Evolutionary conservation across 2,329 filamentous ascomycete species (phyloP), one percentile per base, ranked within the genome.

Genomic region (Berkeleyomyces rouxiae): DNA sequence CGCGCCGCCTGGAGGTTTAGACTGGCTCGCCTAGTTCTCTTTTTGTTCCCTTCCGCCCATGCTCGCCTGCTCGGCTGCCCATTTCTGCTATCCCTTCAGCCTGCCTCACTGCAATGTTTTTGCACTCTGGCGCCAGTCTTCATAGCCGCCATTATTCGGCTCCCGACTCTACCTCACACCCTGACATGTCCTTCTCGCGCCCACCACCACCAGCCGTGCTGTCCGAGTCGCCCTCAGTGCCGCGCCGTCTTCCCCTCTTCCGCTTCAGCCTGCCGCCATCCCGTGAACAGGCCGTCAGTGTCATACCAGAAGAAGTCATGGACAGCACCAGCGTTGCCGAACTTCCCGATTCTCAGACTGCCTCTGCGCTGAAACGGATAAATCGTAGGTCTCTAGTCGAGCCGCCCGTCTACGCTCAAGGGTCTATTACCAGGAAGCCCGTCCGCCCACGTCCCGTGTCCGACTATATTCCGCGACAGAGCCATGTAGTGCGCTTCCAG

Each of bases 101-200:
- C n/a, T 47, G 16, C 51, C 36, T 51, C 37, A 60, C 46, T 63
- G 61, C 59, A 66, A 83, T 84, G 81, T 81, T 83, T 68, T 72
- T 83, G 42, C 81, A 83, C 68, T 75, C 79, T 16, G 81, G 79
- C 55, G 81, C 81, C 59, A 79, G 80, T 71, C 74, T 83, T 23
- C 80, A 83, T 68, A 81, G 80, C 70, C 81, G 83, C 69, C 80
- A 83, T 69, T 83, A 79, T 67, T 13, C 44, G 40, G 39, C 53
- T 44, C 31, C 62, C 16, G 37, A 63, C 16, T 53, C 47, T 31
- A 23, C 33, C 16, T 40, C 47, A 7, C 39, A 37, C 7, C 40
- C 47, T 6, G 47, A 43, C 16, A 55, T 61, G 42, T 43, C 36
- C 44, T 47, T 53, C 4, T 13, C 59, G 10, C 55, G 44, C 36